Base-by-base conservation (phyloP, 495 filamentous ascomycete species). In the Chaetomidium leptoderma region DNA sequence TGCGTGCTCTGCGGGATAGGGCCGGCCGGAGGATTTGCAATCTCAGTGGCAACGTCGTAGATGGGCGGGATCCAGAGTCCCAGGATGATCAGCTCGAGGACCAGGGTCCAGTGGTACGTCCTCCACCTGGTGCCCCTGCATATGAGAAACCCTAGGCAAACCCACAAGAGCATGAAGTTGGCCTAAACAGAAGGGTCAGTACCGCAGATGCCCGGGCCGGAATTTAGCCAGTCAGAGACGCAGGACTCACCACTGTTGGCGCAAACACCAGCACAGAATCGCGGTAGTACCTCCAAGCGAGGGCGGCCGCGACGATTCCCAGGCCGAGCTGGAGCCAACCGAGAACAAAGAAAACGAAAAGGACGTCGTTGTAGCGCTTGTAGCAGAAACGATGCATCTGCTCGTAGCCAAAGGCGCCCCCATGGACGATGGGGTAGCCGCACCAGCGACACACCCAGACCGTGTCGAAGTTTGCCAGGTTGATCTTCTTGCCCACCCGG, bases 391-490 rank as follows among this genome's bases (percentile, higher is more conserved):
- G 50, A 45, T 71, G 70, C 39, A 70, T 68, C 55, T 69, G 58
- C 43, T 63, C 64, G 46, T 65, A 50, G 1, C 51, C 51, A 24
- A 32, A 59, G 9, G 63, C 57, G 9, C 44, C 49, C 4, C 52
- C 55, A 1, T 58, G 59, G 21, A 24, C 27, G 16, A 70, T 59
- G 37, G 69, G 67, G 32, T 23, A 48, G 10, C 65, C 65, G 39
- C 69, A 72, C 65, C 65, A 70, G 21, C 67, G 65, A 32, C 69
- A 72, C 10, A 66, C 55, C 59, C 57, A 63, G 36, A 61, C 66
- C 1, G 13, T 45, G n/a, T 42, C 45, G 17, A 49, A 33, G 55
- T 63, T 64, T 14, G 53, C 69, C 27, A 72, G 61, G 14, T 44
- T 13, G 10, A 68, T 50, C 48, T 55, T 59, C 48, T 43, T 59